Base-by-base conservation (phyloP, 2,329 filamentous ascomycete species). In the Trichoderma atrobrunneum region DNA sequence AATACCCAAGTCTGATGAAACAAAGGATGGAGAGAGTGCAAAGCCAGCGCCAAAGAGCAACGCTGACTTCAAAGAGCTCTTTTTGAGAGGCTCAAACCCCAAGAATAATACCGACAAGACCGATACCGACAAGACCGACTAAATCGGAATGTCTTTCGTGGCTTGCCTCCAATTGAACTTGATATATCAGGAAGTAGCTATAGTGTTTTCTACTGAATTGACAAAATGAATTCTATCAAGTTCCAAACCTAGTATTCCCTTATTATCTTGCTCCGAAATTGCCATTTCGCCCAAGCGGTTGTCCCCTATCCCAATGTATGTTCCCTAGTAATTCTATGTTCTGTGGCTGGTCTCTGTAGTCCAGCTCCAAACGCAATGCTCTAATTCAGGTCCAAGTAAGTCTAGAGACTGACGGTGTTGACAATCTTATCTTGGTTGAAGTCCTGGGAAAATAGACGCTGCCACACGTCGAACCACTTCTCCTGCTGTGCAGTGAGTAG, bases 391-490 rank as follows among this genome's bases (percentile, higher is more conserved):
- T n/a, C 56, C 43, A 26, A 43, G 28, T 34, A 26, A 43, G 28
- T 34, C n/a, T 62, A 32, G n/a, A 70, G n/a, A 24, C 39, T 62
- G 11, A 70, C 28, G 12, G 56, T 62, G 36, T 43, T 51, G 11
- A 62, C 67, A 36, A 30, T 32, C 57, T 61, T 70, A 57, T 81
- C 78, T 26, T 81, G 80, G 34, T 78, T 78, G 71, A 82, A 80
- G n/a, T 87, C 86, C 74, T 87, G 86, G 18, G 85, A 83, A 77
- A 93, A 93, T 6, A 94, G 87, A 69, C 85, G 86, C 81, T 93
- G 90, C 91, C 91, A 94, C 30, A 92, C 84, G 68, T 92, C 90
- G 65, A 94, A 83, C 92, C 92, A 94, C 76, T 89, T 89, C 80
- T 90, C 88, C 76, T 94, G 91, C 78, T 92, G 90, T 28, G 87